Evolutionary conservation across 352 stramenopile genomes (phyloP).

Genomic region (Pythium monospermum): DNA sequence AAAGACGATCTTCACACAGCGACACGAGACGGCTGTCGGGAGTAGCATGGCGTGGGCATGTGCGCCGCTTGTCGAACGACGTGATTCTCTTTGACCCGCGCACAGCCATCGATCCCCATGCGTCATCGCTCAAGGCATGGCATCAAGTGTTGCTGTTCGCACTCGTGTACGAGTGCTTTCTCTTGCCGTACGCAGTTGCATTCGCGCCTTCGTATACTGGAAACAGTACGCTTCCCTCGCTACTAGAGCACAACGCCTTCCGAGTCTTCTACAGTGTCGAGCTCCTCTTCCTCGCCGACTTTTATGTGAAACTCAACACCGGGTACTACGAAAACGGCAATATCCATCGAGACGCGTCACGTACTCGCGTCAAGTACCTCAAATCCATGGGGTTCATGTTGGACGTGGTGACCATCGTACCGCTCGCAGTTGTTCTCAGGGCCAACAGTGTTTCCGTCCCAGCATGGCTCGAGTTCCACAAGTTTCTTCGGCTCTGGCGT

Average conservation of each 20-base stretch:
- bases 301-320: constrained; percentile 55
- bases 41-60: not conserved
- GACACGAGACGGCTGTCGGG: constrained; percentile 14
- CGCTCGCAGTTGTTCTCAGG: constrained; percentile 27
- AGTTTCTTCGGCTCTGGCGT: constrained; percentile 41
- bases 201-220: constrained; percentile 6
- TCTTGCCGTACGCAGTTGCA: constrained; percentile 40
- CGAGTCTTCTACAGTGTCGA: constrained; percentile 32
- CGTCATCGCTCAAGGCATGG: constrained; percentile 39
- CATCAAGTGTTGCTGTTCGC: constrained; percentile 37
- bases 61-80: constrained; percentile 12
- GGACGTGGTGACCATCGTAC: constrained; percentile 36
- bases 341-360: constrained; percentile 34
- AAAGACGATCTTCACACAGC: constrained; percentile 18
- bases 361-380: constrained; percentile 38
- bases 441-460: not conserved
- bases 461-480: constrained; percentile 47
- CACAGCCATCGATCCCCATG: constrained; percentile 51
- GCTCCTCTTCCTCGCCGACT: constrained; percentile 39
- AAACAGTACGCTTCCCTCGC: constrained; percentile 3
- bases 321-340: constrained; percentile 56
- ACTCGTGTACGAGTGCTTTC: constrained; percentile 42
- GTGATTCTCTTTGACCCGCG: constrained; percentile 31
- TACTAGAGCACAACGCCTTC: constrained; percentile 15
- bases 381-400: constrained; percentile 36